Evolutionary conservation across 345 rosid species (phyloP), one percentile per base, ranked within the genome.

Genomic region (Carallia pectinifolia): DNA sequence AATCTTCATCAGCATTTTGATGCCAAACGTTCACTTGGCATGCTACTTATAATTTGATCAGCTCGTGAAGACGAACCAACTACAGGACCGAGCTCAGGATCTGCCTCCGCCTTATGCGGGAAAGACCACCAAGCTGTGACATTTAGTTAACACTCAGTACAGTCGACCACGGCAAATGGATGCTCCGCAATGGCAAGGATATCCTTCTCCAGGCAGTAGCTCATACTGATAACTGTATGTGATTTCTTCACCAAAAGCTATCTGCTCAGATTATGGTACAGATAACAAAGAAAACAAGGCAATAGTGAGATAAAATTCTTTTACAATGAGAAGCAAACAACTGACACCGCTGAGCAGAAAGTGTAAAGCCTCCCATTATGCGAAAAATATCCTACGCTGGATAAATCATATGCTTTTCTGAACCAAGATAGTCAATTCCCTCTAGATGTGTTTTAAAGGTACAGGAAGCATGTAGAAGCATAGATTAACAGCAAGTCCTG

Each of bases 171-270:
- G 79, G 76, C 98, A 92, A 40, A 80, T 81, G 54, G 76, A 72
- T 76, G 95, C 77, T 79, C 81, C 88, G 71, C 99, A 96, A 67
- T 79, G 85, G 84, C 97, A 90, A 58, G 82, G 76, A 80, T 66
- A 71, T 53, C 89, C 95, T 72, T 86, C 82, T 71, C 85, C 96
- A 18, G 91, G 72, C 54, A 78, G 80, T 44, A 74, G 73, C 70
- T 86, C 75, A 18, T 77, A 82, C 52, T 75, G 86, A 75, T 85
- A 90, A 81, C 87, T 87, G 39, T 76, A 82, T 1, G 97, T 89
- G 76, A 92, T 78, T 76, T 96, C 99, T 79, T 96, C 97, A 52
- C 99, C 98, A n/a, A 69, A 75, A 64, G 93, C 82, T 78, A 96
- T 92, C 99, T 96, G 99, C 81, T 76, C 80, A 70, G 31, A 17